Percentiles rank a stretch among this genome's conserved stretches.
Evolutionary conservation across 148 eudicot species (phyloP).

Genomic region (Dianthus caryophyllus): DNA sequence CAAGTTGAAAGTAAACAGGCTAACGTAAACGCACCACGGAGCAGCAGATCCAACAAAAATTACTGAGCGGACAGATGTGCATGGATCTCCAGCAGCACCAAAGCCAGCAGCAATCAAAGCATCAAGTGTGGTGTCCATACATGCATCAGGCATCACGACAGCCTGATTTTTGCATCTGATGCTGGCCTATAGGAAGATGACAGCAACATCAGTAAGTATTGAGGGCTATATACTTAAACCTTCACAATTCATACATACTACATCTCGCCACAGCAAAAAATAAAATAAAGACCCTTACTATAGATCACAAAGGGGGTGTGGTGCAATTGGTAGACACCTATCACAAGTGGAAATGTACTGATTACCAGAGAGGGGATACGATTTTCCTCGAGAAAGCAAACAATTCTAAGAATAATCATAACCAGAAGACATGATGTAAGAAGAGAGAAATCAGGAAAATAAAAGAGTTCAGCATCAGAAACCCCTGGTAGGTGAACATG

Average conservation of each 20-base stretch:
- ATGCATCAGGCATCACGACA: slow-evolving; percentile 78
- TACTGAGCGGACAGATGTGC: slow-evolving; percentile 52
- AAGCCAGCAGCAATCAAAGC: slow-evolving; percentile 69
- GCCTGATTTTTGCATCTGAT: slow-evolving; percentile 64
- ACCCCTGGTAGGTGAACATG: neutral
- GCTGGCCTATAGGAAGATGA: slow-evolving; percentile 35
- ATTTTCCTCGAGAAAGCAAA: neutral
- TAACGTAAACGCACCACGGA: slow-evolving; percentile 42
- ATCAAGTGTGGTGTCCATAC: slow-evolving; percentile 51
- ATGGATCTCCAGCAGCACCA: slow-evolving; percentile 66
- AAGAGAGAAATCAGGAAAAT: neutral
- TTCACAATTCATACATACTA: neutral
- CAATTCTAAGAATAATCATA: neutral
- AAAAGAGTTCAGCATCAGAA: neutral
- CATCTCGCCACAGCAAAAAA: neutral
- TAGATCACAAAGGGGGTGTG: neutral
- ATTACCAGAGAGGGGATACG: neutral
- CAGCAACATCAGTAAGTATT: neutral
- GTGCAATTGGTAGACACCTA: neutral
- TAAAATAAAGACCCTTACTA: neutral
- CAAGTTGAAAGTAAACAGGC: neutral
- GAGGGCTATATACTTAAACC: neutral
- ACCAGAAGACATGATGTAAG: neutral
- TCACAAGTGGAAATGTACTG: neutral
- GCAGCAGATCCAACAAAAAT: slow-evolving; percentile 64